Percentiles rank a stretch among this genome's conserved stretches.
These are phyloP conservation scores for Lithohypha guttulata DNA, from an alignment of 2,329 filamentous ascomycete species.

Conservation along the genomic window DNA sequence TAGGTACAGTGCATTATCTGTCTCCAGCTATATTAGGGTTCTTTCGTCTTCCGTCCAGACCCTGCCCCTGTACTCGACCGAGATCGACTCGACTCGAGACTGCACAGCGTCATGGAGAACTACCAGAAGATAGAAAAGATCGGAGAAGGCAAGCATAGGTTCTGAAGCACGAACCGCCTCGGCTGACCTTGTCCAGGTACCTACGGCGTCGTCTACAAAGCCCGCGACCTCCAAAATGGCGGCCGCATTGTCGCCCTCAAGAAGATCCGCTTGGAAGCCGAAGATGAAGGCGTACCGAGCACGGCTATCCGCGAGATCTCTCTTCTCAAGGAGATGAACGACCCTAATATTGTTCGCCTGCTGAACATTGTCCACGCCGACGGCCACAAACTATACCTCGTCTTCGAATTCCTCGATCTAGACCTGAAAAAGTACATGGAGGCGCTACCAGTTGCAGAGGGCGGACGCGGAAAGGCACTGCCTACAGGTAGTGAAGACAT, in stretches of 20 bases:
- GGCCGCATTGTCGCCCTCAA: constrained; percentile 85
- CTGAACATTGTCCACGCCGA: constrained; percentile 91
- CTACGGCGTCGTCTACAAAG: constrained; percentile 93
- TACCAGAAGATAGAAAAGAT: constrained; percentile 97
- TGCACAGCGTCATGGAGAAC: constrained; percentile 81
- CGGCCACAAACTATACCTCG: constrained; percentile 87
- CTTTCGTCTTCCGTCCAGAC: background rate
- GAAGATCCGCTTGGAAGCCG: constrained; percentile 89
- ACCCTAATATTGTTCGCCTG: constrained; percentile 78
- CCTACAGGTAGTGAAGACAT: constrained; percentile 64
- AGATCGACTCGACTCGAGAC: too few relatives aligned
- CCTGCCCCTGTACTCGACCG: background rate
- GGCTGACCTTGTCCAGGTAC: constrained; percentile 51
- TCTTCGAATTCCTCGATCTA: constrained; percentile 82
- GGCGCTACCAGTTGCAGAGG: constrained; percentile 69
- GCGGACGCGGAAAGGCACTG: constrained; percentile 72
- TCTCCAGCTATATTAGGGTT: too few relatives aligned
- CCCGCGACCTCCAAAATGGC: constrained; percentile 67
- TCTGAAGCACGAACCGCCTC: background rate
- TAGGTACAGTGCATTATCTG: background rate
- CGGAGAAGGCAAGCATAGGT: constrained; percentile 62
- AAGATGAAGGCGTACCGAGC: constrained; percentile 86
- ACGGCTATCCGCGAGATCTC: constrained; percentile 93
- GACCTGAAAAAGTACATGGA: constrained; percentile 98
- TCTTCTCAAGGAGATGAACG: constrained; percentile 85